Evolutionary conservation across 768 basidiomycete species (phyloP), one percentile per base, ranked within the genome.

Genomic region (Lactifluus piperatus): DNA sequence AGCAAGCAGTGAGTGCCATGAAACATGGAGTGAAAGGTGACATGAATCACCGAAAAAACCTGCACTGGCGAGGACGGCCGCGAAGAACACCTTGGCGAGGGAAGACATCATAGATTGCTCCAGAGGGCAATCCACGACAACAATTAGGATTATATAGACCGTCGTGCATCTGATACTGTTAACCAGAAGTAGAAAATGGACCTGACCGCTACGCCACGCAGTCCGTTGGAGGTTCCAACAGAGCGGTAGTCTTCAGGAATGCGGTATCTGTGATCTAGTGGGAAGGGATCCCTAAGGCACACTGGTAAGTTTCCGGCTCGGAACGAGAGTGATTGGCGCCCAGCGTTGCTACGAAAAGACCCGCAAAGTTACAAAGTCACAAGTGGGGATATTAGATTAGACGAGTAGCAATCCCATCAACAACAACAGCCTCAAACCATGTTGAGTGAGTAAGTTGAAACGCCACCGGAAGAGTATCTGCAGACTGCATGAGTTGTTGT

Each of bases 1-100:
- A 8, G 34, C 20, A 9, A 30, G 34, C 9, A 24, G 36, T 47
- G 22, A 56, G 34, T 3, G 41, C 20, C 18, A 16, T 10, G 34
- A n/a, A 34, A 30, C 29, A 2, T 30, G 27, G 16, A 24, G 32
- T 43, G 22, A 56, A 39, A 37, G 18, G 45, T 5, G 32, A n/a
- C 34, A 47, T 24, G 14, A 20, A 24, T 48, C 54, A 56, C 59
- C 54, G 37, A 60, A 60, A 47, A 56, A 45, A n/a, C 2, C 14
- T 5, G 54, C 59, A 26, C 48, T 22, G 8, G 34, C 27, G 18
- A 60, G 24, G 24, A 30, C 14, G 13, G 34, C 29, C 27, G 27
- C 54, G 14, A 56, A 51, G 45, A 56, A 56, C 16, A 50, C 18
- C 34, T 49, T 20, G 36, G 43, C 4, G 8, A 56, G 54, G 44